Base-by-base conservation (phyloP, 2,329 filamentous ascomycete genomes). In the Niveomyces coronatus region DNA sequence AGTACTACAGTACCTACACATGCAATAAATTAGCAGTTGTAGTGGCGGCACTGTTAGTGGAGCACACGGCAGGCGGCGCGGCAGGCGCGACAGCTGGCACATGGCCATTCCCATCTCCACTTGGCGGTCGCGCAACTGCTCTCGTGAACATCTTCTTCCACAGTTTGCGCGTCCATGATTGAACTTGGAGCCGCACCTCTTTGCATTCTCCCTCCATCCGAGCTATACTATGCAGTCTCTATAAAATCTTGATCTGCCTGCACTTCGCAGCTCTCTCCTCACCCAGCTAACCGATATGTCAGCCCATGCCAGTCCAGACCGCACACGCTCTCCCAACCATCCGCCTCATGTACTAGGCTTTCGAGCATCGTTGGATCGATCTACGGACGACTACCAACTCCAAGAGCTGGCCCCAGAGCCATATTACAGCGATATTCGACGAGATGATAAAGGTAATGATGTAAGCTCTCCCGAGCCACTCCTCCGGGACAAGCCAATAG, bases 351-450 rank as follows among this genome's bases (percentile, higher is more conserved):
- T 51, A 8, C 46, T 55, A 7, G 51, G 55, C 8, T 35, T 56
- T 6, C 52, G 53, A 23, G 48, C 44, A 19, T 43, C 50, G 19
- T 42, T 45, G 20, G 32, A 44, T 16, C 51, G 47, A 22, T 47
- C 51, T 9, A 47, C 52, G 9, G 54, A 48, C 44, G 59, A 62
- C 35, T 62, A 63, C 44, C 50, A 57, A 30, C 52, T 65, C n/a
- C 53, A 61, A 22, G 51, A 60, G 27, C 56, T 65, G 8, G 53
- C 60, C n/a, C 61, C 62, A 9, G 52, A 51, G 26, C 56, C 56
- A 5, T 52, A 59, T 24, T 41, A 41, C 19, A 28, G 23, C 6
- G 39, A 35, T 5, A 40, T 40, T 31, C 35, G 31, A n/a, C 37
- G 31, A 18, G 37, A 40, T 8, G 24, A 40, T n/a, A 30, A 19